A percentile compares a stretch with the other conserved stretches of the same genome.
Evolutionary conservation across 306 rosid genomes (phyloP).

Genomic region (Vicia sativa): DNA sequence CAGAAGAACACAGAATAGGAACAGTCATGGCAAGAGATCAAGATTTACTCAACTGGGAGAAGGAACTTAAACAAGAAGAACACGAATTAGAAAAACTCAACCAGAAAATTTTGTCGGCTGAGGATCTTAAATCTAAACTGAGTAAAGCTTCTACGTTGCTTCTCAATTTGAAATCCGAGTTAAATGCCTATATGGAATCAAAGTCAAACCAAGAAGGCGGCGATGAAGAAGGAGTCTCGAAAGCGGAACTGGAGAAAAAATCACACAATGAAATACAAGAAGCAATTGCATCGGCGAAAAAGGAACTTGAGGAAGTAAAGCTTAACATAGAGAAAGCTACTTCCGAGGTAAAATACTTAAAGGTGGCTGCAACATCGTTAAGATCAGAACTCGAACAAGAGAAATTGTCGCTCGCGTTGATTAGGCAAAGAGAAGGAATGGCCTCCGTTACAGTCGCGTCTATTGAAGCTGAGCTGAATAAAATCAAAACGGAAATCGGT

Average conservation of each 20-base stretch:
- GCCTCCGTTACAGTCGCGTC: conserved; percentile 85
- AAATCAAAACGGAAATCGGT: conserved; percentile 64
- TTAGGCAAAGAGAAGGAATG: conserved; percentile 91
- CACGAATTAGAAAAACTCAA: conserved; percentile 66
- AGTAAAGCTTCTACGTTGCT: conserved; percentile 65
- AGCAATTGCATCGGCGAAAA: conserved; percentile 80
- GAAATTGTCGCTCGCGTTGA: conserved; percentile 61
- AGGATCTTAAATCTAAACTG: conserved; percentile 78
- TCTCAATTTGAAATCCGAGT: conserved; percentile 70
- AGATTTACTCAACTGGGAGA: conserved; percentile 84
- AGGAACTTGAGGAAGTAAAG: conserved; percentile 83
- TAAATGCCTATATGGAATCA: conserved; percentile 77
- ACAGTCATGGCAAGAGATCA: conserved; percentile 91
- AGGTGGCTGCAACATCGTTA: conserved; percentile 69
- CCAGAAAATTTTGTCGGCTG: conserved; percentile 66
- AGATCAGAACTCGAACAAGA: conserved; percentile 72
- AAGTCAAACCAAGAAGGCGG: conserved; percentile 53
- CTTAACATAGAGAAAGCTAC: conserved; percentile 75
- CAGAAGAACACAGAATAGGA: conserved; percentile 91
- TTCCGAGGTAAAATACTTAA: conserved; percentile 69
- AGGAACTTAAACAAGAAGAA: conserved; percentile 74
- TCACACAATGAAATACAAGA: conserved; percentile 62
- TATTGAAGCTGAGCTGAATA: conserved; percentile 84
- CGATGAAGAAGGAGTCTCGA: conserved; percentile 42
- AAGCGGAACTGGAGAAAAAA: conserved; percentile 55